phyloP scores from a whole-genome alignment of 202 grass and related monocot species.

The Setaria italica region DNA sequence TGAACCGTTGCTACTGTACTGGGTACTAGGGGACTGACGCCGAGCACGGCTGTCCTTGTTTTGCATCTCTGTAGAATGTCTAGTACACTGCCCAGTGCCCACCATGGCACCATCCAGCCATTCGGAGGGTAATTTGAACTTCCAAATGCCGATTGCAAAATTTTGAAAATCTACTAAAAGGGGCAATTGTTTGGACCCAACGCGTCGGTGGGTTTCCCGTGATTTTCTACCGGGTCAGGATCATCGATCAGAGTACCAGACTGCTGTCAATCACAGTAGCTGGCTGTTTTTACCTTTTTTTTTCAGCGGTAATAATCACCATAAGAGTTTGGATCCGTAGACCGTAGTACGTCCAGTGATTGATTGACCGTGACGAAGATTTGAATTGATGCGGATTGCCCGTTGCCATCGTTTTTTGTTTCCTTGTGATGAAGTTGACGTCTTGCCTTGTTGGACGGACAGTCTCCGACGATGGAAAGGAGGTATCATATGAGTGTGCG shows the following conservation, averaged over 20 bases:
- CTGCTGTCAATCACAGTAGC: neutral
- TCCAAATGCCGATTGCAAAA: neutral
- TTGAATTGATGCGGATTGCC: neutral
- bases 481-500: neutral
- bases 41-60: neutral
- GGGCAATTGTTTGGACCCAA: neutral
- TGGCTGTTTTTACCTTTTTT: neutral
- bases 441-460: neutral
- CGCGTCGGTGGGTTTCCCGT: neutral
- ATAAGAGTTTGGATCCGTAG: neutral
- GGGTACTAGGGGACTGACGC: neutral
- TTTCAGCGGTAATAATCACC: neutral
- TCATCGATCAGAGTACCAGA: neutral
- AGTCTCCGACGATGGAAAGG: neutral
- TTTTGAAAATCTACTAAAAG: neutral
- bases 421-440: neutral
- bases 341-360: neutral
- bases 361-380: neutral
- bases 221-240: neutral
- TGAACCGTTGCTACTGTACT: neutral
- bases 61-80: neutral
- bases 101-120: neutral
- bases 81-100: neutral
- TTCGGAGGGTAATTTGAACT: neutral
- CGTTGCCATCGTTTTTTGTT: neutral